These are phyloP conservation scores for Mycena sp. DNA, from an alignment of 1,284 basidiomycete genomes.

Conservation along the genomic window DNA sequence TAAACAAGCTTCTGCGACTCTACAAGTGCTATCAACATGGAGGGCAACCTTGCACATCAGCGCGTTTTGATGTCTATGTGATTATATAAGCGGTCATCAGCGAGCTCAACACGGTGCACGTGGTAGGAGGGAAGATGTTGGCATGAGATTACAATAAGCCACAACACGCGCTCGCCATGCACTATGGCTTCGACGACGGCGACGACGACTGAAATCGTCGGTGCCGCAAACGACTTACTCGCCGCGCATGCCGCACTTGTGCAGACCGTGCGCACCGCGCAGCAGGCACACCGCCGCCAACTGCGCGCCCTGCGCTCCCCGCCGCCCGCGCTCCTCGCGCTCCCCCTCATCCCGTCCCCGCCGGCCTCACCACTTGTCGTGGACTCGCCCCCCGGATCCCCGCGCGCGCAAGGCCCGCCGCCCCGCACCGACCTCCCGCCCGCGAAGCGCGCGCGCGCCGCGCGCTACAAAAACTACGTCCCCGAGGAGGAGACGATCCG, in stretches of 20 bases:
- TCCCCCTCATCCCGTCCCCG: constrained; percentile 43
- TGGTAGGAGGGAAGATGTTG: no score
- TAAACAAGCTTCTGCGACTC: no score
- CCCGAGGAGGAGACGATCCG: constrained; percentile 94
- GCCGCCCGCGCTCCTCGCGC: constrained; percentile 39
- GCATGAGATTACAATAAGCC: no score
- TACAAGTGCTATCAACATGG: no score
- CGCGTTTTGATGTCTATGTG: no score
- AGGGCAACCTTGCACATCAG: no score
- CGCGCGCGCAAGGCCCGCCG: constrained; percentile 42
- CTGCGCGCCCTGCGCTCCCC: constrained; percentile 43
- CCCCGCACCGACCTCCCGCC: constrained; percentile 68
- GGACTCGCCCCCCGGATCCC: constrained; percentile 57
- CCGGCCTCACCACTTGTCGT: constrained; percentile 40
- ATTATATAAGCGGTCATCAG: no score
- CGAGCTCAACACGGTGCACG: no score
- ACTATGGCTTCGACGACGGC: constrained; percentile 21
- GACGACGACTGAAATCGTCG: constrained; percentile 43
- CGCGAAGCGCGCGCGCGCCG: constrained; percentile 73
- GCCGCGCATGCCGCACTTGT: constrained; percentile 51
- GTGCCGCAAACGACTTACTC: constrained; percentile 50
- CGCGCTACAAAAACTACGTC: constrained; percentile 79
- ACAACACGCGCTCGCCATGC: no score
- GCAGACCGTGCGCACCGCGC: constrained; percentile 46
- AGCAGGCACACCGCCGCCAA: constrained; percentile 47